Conservation (phyloP, 176 grass and related monocot genomes). For the Zea mays region Zm-B73-REFERENCE-NAM-5.0 NC_050104.1:115415001-115415500, state of each 20-base stretch:
- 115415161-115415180: slow-evolving; percentile 98
- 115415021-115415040: slow-evolving; percentile 97
- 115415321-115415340: slow-evolving; percentile 88
- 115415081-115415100: slow-evolving; percentile 96
- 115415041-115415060: slow-evolving; percentile 96
- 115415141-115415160: slow-evolving; percentile 98
- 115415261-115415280: slow-evolving; percentile 86
- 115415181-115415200: slow-evolving; percentile 96
- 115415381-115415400: slow-evolving; percentile 90
- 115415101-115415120: slow-evolving; percentile 96
- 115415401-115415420: slow-evolving; percentile 91
- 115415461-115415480: slow-evolving; percentile 93
- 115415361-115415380: slow-evolving; percentile 89
- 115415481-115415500: slow-evolving; percentile 90
- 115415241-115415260: slow-evolving; percentile 99
- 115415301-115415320: slow-evolving; percentile 84
- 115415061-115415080: slow-evolving; percentile 96
- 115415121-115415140: slow-evolving; percentile 94
- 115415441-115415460: slow-evolving; percentile 96
- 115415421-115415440: slow-evolving; percentile 93
- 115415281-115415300: slow-evolving; percentile 84
- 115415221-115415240: slow-evolving; percentile 95
- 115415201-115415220: slow-evolving; percentile 95
- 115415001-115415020: slow-evolving; percentile 99
- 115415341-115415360: slow-evolving; percentile 91